phyloP scores from a whole-genome alignment of 2,329 filamentous ascomycete species.

The Verticillium longisporum region DNA sequence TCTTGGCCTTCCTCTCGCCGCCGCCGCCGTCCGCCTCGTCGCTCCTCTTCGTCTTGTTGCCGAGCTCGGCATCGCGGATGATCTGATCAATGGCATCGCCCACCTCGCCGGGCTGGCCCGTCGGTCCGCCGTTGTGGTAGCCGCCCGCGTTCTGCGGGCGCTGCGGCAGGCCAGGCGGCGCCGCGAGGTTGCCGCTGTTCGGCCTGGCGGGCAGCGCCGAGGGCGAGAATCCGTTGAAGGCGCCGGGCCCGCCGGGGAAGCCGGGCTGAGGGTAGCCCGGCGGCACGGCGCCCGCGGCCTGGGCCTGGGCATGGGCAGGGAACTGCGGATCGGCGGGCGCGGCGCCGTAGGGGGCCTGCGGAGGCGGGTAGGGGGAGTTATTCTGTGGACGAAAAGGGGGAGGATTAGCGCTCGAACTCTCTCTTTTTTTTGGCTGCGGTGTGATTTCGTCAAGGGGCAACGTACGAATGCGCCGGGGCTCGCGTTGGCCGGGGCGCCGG shows the following conservation, averaged over 20 bases:
- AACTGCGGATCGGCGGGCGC: slow-evolving; percentile 26
- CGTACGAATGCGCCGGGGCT: slow-evolving; percentile 54
- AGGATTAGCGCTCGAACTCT: no score
- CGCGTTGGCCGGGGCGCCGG: slow-evolving; percentile 26
- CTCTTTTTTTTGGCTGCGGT: slow-evolving; percentile 10
- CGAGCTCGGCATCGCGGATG: slow-evolving; percentile 58
- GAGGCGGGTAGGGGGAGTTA: slow-evolving; percentile 31
- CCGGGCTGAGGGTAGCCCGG: slow-evolving; percentile 7
- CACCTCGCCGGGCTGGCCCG: slow-evolving; percentile 25
- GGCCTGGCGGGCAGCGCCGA: slow-evolving; percentile 40
- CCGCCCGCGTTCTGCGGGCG: slow-evolving; percentile 30
- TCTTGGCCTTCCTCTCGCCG: slow-evolving; percentile 57
- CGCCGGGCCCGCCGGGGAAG: slow-evolving; percentile 2
- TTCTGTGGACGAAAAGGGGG: slow-evolving; percentile 10
- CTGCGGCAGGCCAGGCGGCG: slow-evolving; percentile 35
- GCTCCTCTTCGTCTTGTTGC: slow-evolving; percentile 41
- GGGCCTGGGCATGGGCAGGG: slow-evolving; percentile 15
- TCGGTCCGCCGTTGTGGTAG: slow-evolving; percentile 16
- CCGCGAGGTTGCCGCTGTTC: slow-evolving; percentile 25
- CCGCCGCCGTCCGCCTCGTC: slow-evolving; percentile 30
- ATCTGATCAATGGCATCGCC: slow-evolving; percentile 60
- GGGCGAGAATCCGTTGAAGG: slow-evolving; percentile 22
- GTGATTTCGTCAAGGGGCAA: slow-evolving; percentile 12
- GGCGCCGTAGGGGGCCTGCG: slow-evolving; percentile 25
- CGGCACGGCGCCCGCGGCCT: slow-evolving; percentile 10